These are phyloP conservation scores for Monsonia emarginata DNA, from an alignment of 441 rosid species.

Conservation along the genomic window DNA sequence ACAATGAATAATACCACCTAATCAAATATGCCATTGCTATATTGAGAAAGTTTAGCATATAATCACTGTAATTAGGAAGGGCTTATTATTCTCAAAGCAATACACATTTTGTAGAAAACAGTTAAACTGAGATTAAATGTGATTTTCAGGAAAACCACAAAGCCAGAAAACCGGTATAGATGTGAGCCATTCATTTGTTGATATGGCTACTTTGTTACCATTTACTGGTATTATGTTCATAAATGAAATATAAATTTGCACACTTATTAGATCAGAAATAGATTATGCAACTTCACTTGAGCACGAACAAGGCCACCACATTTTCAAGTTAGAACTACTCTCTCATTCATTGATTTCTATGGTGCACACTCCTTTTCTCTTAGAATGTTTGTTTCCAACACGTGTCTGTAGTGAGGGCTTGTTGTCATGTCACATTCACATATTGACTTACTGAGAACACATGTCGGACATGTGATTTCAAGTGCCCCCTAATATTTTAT, in stretches of 20 bases:
- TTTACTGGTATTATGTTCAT: no score
- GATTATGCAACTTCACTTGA: no score
- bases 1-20: background rate
- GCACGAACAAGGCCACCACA: no score
- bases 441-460: no score
- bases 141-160: background rate
- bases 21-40: background rate
- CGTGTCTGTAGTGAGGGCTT: no score
- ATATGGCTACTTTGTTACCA: background rate
- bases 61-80: background rate
- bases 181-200: no score
- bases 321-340: background rate
- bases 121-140: background rate
- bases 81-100: background rate
- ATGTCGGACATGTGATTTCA: background rate
- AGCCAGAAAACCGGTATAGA: background rate
- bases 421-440: no score
- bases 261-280: no score
- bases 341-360: background rate
- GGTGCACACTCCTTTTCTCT: background rate
- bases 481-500: background rate
- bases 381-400: background rate
- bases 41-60: background rate
- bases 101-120: background rate
- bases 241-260: no score